Percentiles rank a stretch among this genome's conserved stretches.
phyloP scores from a whole-genome alignment of 2,329 filamentous ascomycete species.

The Epichloe aotearoae region DNA sequence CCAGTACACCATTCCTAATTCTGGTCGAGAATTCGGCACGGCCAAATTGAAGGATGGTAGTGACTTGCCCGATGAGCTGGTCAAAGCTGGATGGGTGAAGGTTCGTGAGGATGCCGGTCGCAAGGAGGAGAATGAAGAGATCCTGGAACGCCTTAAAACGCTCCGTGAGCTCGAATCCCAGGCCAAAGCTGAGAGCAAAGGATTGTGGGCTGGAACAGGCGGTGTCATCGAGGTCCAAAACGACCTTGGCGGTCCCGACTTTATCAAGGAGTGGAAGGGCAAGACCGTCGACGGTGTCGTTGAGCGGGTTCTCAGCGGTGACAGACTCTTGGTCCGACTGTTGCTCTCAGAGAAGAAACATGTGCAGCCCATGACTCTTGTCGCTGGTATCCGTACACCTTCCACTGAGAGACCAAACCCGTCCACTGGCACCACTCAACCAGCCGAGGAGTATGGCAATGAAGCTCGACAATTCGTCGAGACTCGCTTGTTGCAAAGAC shows the following conservation, averaged over 20 bases:
- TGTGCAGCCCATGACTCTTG: conserved; percentile 72
- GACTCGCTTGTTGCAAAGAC: conserved; percentile 69
- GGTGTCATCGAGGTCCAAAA: conserved; percentile 65
- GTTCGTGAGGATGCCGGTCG: conserved; percentile 87
- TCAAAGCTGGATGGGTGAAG: conserved; percentile 85
- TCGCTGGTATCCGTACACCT: conserved; percentile 81
- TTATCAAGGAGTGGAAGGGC: conserved; percentile 75
- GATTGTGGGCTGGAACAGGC: conserved; percentile 59
- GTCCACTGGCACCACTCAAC: conserved; percentile 65
- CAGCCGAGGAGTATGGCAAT: conserved; percentile 80
- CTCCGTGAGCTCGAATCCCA: conserved; percentile 65
- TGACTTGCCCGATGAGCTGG: conserved; percentile 64
- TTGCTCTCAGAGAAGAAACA: conserved; percentile 73
- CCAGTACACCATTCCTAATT: conserved; percentile 75
- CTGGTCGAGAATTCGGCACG: conserved; percentile 77
- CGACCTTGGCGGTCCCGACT: conserved; percentile 65
- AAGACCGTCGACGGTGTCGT: conserved; percentile 74
- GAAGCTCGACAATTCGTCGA: conserved; percentile 86
- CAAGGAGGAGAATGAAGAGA: conserved; percentile 75
- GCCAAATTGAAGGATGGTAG: conserved; percentile 65
- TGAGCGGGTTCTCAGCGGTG: conserved; percentile 82
- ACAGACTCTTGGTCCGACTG: conserved; percentile 75
- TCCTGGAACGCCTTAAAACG: conserved; percentile 57
- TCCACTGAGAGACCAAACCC: conserved; percentile 75
- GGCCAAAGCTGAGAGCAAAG: conserved; percentile 67